A percentile compares a stretch with the other conserved stretches of the same genome.
Evolutionary conservation across 2,329 filamentous ascomycete genomes (phyloP).

Genomic region (Aspergillus pseudonomiae): DNA sequence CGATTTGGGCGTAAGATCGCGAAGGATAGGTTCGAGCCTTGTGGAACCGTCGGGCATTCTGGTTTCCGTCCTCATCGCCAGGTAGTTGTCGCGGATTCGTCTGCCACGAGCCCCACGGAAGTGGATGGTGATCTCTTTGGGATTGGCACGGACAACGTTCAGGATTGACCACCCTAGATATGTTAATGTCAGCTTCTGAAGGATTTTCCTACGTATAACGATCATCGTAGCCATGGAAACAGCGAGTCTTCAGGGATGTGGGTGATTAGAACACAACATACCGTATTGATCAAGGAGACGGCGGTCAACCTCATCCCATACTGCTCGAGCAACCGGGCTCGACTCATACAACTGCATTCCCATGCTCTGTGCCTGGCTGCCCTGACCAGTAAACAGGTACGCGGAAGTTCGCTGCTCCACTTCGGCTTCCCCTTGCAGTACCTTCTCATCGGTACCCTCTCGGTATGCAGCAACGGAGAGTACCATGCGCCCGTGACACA

Average conservation of each 20-base stretch:
- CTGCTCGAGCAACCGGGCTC: slow-evolving; percentile 87
- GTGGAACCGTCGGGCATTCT: slow-evolving; percentile 55
- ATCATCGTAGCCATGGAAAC: not conserved
- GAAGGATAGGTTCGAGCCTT: slow-evolving; percentile 96
- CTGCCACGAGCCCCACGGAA: slow-evolving; percentile 95
- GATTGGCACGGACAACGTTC: slow-evolving; percentile 97
- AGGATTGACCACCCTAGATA: slow-evolving; percentile 74
- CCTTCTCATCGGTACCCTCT: slow-evolving; percentile 89
- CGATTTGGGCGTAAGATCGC: slow-evolving; percentile 74
- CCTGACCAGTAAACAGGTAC: slow-evolving; percentile 96
- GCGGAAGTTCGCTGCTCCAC: slow-evolving; percentile 93
- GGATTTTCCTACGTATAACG: too few species aligned
- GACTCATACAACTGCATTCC: slow-evolving; percentile 95
- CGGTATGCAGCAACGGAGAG: slow-evolving; percentile 95
- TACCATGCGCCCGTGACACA: slow-evolving; percentile 95
- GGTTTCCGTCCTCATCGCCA: slow-evolving; percentile 68
- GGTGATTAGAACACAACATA: slow-evolving; percentile 64
- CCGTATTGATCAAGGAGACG: slow-evolving; percentile 81
- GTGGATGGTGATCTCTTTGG: slow-evolving; percentile 93
- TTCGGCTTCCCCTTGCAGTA: slow-evolving; percentile 87
- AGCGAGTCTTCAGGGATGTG: not conserved
- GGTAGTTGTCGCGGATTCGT: slow-evolving; percentile 95
- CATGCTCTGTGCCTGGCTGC: slow-evolving; percentile 97
- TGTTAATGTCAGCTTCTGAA: not conserved
- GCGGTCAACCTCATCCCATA: slow-evolving; percentile 94